Evolutionary conservation across 371 early-diverging fungal genomes (phyloP).

Genomic region (Dinochytrium kinnereticum): DNA sequence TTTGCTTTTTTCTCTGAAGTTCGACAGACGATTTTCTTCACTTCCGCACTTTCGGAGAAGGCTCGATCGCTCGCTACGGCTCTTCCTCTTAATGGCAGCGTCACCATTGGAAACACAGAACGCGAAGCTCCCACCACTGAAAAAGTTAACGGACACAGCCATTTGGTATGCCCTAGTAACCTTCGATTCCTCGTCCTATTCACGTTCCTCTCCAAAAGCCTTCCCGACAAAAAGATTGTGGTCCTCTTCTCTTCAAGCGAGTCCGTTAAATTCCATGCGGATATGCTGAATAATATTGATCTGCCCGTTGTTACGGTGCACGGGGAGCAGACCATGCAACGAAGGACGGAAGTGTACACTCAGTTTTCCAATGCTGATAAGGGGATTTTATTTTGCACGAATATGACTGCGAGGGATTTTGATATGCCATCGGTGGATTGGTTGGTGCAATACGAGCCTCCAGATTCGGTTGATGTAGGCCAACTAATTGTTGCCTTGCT

Average conservation of each 20-base stretch:
- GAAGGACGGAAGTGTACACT: background rate
- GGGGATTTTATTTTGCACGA: conserved; percentile 14
- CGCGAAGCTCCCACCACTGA: background rate
- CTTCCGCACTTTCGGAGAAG: background rate
- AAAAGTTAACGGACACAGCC: background rate
- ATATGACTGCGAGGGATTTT: conserved; percentile 5
- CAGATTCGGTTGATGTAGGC: background rate
- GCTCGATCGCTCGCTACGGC: background rate
- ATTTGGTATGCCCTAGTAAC: background rate
- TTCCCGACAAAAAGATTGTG: conserved; percentile 11
- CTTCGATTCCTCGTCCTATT: background rate
- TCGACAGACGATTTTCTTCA: background rate
- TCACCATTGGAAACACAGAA: background rate
- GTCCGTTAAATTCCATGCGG: conserved; percentile 6
- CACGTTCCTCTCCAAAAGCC: conserved; percentile 5
- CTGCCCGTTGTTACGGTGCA: background rate
- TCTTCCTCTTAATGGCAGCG: background rate
- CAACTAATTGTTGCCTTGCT: background rate
- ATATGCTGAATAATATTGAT: conserved; percentile 1
- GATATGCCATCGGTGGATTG: conserved; percentile 1
- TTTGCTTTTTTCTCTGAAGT: background rate
- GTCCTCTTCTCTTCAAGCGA: conserved; percentile 12
- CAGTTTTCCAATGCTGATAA: background rate
- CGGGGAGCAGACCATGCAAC: background rate
- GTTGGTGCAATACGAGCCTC: conserved; percentile 11